Evolutionary conservation across 2,329 filamentous ascomycete species (phyloP).

Genomic region (Fusarium buxicola): DNA sequence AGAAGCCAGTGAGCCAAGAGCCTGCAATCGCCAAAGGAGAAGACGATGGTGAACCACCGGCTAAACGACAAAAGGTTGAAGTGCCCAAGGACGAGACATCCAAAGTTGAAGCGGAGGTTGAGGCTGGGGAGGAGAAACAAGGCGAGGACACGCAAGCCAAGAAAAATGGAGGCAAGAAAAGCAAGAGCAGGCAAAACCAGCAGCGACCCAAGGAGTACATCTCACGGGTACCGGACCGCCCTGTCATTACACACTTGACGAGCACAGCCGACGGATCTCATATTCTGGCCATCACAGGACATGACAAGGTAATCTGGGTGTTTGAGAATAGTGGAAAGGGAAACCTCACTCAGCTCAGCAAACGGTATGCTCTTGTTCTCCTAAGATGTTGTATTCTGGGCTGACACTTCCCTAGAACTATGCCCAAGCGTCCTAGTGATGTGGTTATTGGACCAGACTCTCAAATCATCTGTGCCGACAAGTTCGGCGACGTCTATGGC

Average conservation of each 20-base stretch:
- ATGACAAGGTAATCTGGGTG: conserved; percentile 91
- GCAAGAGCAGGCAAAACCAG: conserved; percentile 46
- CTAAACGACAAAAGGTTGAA: conserved; percentile 51
- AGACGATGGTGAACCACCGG: conserved; percentile 48
- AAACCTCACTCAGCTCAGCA: conserved; percentile 73
- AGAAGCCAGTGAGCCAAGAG: conserved; percentile 18
- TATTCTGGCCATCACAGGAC: conserved; percentile 83
- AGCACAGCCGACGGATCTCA: conserved; percentile 73
- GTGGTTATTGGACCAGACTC: conserved; percentile 76
- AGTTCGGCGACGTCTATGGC: conserved; percentile 96
- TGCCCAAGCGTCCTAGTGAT: conserved; percentile 91
- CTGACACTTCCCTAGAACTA: conserved; percentile 65
- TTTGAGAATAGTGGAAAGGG: conserved; percentile 75
- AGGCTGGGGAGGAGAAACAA: conserved; percentile 18
- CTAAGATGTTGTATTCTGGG: not conserved
- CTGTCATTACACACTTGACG: conserved; percentile 77
- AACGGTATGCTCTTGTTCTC: conserved; percentile 65
- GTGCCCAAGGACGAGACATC: conserved; percentile 39
- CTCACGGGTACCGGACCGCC: conserved; percentile 59
- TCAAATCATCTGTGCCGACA: conserved; percentile 87
- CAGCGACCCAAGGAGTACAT: conserved; percentile 34
- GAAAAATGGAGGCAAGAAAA: conserved; percentile 47
- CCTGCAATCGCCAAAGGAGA: conserved; percentile 23
- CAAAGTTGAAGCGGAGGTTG: conserved; percentile 35
- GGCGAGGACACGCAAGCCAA: conserved; percentile 27